Conservation (phyloP, 495 filamentous ascomycete genomes). For the Chaetomidium leptoderma region DNA sequence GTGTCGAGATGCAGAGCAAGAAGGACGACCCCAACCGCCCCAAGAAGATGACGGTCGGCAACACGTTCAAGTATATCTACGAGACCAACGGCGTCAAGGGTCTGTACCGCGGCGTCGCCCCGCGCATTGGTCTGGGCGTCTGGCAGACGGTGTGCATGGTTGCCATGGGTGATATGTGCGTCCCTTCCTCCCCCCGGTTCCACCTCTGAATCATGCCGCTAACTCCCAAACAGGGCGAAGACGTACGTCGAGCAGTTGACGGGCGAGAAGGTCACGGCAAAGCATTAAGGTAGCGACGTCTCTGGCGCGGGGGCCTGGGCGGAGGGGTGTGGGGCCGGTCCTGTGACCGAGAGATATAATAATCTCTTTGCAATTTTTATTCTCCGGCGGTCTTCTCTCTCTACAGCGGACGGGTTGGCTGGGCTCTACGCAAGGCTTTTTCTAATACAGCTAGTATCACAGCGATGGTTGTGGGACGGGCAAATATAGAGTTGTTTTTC, state of each 20-base stretch:
- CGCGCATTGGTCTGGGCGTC: constrained; percentile 88
- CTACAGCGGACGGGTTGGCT: neutral
- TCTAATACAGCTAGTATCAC: neutral
- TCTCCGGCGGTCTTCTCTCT: neutral
- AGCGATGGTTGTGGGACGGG: neutral
- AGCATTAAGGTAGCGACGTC: constrained; percentile 68
- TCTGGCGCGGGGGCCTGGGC: constrained; percentile 19
- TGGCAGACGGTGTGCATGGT: constrained; percentile 99
- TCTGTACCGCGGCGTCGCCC: constrained; percentile 91
- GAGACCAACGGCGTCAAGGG: constrained; percentile 80
- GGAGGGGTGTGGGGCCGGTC: neutral
- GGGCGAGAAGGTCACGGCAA: constrained; percentile 88
- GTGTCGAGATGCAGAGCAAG: constrained; percentile 99
- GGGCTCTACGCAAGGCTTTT: neutral
- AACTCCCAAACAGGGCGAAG: constrained; percentile 69
- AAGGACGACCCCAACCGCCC: constrained; percentile 94
- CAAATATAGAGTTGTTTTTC: constrained; percentile 12
- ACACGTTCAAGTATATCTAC: constrained; percentile 92
- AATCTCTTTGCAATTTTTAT: neutral
- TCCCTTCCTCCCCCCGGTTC: constrained; percentile 23
- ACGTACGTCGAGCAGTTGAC: constrained; percentile 96
- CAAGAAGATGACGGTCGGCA: constrained; percentile 96
- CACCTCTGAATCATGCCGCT: neutral
- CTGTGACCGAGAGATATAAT: neutral
- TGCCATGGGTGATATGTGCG: constrained; percentile 97